Evolutionary conservation across 1,139 yeast genomes (phyloP), one percentile per base, ranked within the genome.

Genomic region (Yamadazyma triangularis): DNA sequence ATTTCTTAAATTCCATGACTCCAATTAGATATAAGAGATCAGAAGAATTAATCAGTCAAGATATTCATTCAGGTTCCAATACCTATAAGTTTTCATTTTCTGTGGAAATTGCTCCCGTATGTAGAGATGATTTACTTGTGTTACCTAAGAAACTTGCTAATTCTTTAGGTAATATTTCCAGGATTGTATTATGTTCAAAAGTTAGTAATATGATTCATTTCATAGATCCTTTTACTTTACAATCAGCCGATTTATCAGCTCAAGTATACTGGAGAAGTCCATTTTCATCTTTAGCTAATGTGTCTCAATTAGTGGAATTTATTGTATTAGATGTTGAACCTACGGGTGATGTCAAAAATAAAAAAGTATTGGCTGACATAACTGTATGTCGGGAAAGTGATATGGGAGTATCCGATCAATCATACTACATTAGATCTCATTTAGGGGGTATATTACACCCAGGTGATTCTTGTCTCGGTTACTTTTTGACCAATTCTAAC

Each of bases 391-490:
- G 97, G 51, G 79, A 91, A 13, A 61, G 79, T 30, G 97, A 91
- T 53, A 61, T 91, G 68, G 95, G 96, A 26, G 73, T 73, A 26
- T 88, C 88, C 49, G 95, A 87, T 51, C 75, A 76, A 45, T 80
- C 84, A 11, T 89, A 70, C 54, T 83, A 83, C 44, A 78, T 89
- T 27, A 76, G 96, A 53, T 77, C 96, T 1, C 97, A 91, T 56
- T 67, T 93, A 33, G 98, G 98, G 45, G 96, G 85, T 40, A 74
- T 91, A 48, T 68, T 91, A 48, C 96, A 89, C 53, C 95, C 97
- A 1, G 99, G 98, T 44, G 98, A 91, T 58, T 79, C 94, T 8
- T 95, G 80, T 25, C 66, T 88, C 73, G 98, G 98, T 31, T 91
- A 91, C 60, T 89, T 72, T 55, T 63, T 89, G 34, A 69, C 79